Conservation (phyloP, 2,329 filamentous ascomycete genomes). For the Colletotrichum aenigma region DNA sequence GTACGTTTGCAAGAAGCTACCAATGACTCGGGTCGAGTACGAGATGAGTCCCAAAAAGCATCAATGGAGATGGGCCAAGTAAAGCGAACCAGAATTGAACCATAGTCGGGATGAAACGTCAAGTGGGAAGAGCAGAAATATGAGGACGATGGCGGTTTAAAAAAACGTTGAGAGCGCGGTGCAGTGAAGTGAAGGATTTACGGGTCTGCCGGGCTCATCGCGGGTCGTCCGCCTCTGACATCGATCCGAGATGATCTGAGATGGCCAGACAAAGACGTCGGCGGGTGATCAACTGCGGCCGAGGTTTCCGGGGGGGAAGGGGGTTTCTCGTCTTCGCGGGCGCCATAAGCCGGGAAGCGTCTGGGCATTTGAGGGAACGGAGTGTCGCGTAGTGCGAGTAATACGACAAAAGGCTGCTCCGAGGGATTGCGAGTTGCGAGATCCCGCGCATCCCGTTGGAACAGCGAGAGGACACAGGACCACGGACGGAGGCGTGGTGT, state of each 20-base stretch:
- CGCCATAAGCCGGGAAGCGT: neutral
- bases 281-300: neutral
- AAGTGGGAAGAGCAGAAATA: neutral
- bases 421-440: neutral
- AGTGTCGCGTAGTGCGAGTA: neutral
- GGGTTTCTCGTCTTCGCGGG: neutral
- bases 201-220: neutral
- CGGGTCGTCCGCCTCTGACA: neutral
- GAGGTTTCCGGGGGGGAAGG: neutral
- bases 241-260: neutral
- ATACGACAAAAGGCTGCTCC: neutral
- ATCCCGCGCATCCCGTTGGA: neutral
- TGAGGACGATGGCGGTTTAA: neutral
- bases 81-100: neutral
- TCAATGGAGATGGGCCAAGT: neutral
- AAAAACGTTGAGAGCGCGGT: neutral
- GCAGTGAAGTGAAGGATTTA: neutral
- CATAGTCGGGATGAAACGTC: neutral
- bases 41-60: neutral
- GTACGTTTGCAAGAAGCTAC: neutral
- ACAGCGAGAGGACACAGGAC: neutral
- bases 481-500: neutral
- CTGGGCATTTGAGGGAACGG: neutral
- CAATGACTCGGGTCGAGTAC: constrained; percentile 1
- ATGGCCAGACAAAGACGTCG: constrained; percentile 2